phyloP scores from a whole-genome alignment of 164 flowering plant genomes.

The Warburgia ugandensis region DNA sequence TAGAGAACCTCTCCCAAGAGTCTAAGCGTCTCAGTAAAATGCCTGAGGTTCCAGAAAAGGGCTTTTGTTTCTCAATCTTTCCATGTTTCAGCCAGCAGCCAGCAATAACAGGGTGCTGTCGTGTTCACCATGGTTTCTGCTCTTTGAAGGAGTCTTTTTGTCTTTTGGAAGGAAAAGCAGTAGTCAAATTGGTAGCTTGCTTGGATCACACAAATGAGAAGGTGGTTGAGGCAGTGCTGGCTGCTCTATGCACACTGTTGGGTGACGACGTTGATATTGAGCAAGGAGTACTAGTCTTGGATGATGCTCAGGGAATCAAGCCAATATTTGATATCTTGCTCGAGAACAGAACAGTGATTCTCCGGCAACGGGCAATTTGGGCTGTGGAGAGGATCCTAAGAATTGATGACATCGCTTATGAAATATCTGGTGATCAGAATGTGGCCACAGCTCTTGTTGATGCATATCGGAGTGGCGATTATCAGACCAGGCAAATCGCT shows the following conservation, averaged over 20 bases:
- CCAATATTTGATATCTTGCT: slow-evolving; percentile 32
- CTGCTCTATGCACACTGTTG: slow-evolving; percentile 75
- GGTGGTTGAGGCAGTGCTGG: slow-evolving; percentile 81
- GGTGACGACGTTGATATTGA: slow-evolving; percentile 75
- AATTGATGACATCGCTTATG: slow-evolving; percentile 25
- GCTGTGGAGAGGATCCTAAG: slow-evolving; percentile 29
- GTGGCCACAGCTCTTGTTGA: slow-evolving; percentile 87
- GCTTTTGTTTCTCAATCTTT: slow-evolving; percentile 59
- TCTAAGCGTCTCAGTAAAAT: slow-evolving; percentile 53
- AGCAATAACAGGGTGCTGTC: slow-evolving; percentile 57
- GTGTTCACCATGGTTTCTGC: slow-evolving; percentile 67
- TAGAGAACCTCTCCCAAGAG: slow-evolving; percentile 71
- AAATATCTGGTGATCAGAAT: slow-evolving; percentile 45
- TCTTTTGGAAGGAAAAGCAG: slow-evolving; percentile 68
- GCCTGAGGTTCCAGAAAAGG: slow-evolving; percentile 58
- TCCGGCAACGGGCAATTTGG: slow-evolving; percentile 25
- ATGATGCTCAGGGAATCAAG: slow-evolving; percentile 38
- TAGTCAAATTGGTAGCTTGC: slow-evolving; percentile 69
- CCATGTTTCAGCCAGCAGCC: slow-evolving; percentile 66
- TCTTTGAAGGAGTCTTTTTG: slow-evolving; percentile 71
- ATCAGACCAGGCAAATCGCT: slow-evolving; percentile 74
- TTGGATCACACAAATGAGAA: slow-evolving; percentile 75
- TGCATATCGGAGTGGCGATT: slow-evolving; percentile 84
- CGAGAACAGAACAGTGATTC: slow-evolving; percentile 24
- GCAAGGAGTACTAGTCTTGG: slow-evolving; percentile 54